Evolutionary conservation across 805 yeast genomes (phyloP).

Genomic region (Pichia paraexigua): DNA sequence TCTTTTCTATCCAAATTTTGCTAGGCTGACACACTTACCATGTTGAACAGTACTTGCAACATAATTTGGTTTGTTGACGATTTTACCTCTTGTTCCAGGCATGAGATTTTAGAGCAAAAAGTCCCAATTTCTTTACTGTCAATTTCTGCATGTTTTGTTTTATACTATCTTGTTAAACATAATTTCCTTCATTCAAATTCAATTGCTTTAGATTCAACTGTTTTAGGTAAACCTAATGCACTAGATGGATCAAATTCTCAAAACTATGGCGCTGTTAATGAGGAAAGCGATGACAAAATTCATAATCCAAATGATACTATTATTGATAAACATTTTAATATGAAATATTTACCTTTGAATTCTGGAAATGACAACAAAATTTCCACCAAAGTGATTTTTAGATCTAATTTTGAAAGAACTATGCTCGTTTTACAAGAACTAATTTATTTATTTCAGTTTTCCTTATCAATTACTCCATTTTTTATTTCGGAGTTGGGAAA

Average conservation of each 20-base stretch:
- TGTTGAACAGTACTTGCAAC: conserved; percentile 11
- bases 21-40: not conserved
- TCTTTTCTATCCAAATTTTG: not conserved
- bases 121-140: conserved; percentile 25
- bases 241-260: too few relatives aligned
- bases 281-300: not conserved
- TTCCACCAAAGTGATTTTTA: conserved; percentile 43
- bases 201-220: not conserved
- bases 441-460: conserved; percentile 32
- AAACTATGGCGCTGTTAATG: not conserved
- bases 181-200: not conserved
- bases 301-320: not conserved
- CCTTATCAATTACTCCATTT: conserved; percentile 29
- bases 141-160: conserved; percentile 23
- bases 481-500: conserved; percentile 23
- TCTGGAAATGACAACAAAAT: conserved; percentile 56
- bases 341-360: conserved; percentile 43
- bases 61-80: conserved; percentile 33
- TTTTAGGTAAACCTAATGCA: not conserved
- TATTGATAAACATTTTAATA: conserved; percentile 54
- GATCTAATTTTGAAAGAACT: conserved; percentile 44
- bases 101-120: conserved; percentile 26
- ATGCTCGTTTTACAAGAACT: conserved; percentile 42
- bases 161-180: conserved; percentile 1
- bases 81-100: conserved; percentile 40